Conservation (phyloP, 192 early-diverging fungal genomes). For the Coemansia biformis region DNA sequence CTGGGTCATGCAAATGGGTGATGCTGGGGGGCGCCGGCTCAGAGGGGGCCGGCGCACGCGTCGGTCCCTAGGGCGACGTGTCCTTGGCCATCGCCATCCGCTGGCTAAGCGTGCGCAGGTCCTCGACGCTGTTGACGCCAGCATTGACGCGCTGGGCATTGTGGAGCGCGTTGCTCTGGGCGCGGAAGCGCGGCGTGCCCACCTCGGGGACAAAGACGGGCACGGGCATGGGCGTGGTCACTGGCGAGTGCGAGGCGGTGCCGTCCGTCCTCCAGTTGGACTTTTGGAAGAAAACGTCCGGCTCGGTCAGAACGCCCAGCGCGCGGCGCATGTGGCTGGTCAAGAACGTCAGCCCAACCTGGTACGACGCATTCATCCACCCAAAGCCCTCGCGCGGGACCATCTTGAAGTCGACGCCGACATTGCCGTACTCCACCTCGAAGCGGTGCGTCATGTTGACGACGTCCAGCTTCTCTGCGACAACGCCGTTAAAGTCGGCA, state of each 20-base stretch:
- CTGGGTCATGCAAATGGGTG: no score
- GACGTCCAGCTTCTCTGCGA: conserved; percentile 97
- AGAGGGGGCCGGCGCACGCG: no score
- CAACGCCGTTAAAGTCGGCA: conserved; percentile 95
- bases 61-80: no score
- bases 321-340: conserved; percentile 67
- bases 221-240: conserved; percentile 24
- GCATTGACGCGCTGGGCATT: conserved; percentile 10
- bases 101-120: neutral
- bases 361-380: conserved; percentile 96
- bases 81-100: neutral
- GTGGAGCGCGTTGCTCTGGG: conserved; percentile 27
- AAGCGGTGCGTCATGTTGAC: conserved; percentile 85
- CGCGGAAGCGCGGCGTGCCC: conserved; percentile 21
- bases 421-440: conserved; percentile 95
- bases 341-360: conserved; percentile 76
- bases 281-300: conserved; percentile 61
- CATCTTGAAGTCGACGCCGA: conserved; percentile 88
- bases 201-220: conserved; percentile 29
- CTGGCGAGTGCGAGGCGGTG: conserved; percentile 40
- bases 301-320: conserved; percentile 67
- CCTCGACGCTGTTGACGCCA: neutral
- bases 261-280: conserved; percentile 38
- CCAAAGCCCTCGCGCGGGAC: conserved; percentile 95
- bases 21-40: no score